Evolutionary conservation across 352 stramenopile genomes (phyloP).

Genomic region (Pythium dissotocum): DNA sequence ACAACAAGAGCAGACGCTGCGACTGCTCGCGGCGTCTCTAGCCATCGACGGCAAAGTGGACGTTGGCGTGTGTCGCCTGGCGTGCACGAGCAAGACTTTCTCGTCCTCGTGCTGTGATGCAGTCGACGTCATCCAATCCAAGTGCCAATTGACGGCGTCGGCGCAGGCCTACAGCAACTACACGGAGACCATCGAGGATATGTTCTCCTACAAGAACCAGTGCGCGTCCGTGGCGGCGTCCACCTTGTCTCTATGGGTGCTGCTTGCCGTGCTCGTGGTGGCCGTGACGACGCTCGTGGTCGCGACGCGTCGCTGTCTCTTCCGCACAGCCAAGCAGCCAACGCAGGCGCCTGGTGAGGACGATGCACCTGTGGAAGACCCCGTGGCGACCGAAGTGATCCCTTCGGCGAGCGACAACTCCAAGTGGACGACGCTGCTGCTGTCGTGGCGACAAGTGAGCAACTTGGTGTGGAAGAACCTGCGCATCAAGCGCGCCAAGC

Average conservation of each 20-base stretch:
- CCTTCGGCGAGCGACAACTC: not conserved
- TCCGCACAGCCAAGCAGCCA: constrained; percentile 8
- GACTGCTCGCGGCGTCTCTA: not conserved
- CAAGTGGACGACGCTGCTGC: not conserved
- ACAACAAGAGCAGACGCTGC: not conserved
- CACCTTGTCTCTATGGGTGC: constrained; percentile 38
- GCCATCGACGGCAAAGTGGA: constrained; percentile 12
- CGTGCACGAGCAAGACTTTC: constrained; percentile 8
- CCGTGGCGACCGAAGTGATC: not conserved
- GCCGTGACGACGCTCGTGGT: constrained; percentile 27
- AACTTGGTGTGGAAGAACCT: constrained; percentile 39
- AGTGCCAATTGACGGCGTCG: constrained; percentile 33
- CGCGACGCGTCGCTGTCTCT: constrained; percentile 29
- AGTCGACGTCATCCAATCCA: constrained; percentile 9
- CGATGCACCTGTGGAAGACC: not conserved
- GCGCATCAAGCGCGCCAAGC: constrained; percentile 22
- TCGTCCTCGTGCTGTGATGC: constrained; percentile 7
- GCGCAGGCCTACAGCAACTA: constrained; percentile 39
- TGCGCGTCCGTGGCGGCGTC: constrained; percentile 36
- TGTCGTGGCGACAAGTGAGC: not conserved
- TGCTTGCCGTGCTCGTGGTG: constrained; percentile 24
- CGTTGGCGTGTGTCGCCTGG: constrained; percentile 2
- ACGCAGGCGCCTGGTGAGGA: too few species aligned
- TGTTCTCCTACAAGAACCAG: constrained; percentile 38
- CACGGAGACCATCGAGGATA: constrained; percentile 36